Evolutionary conservation across 108 stramenopile species (phyloP).

Genomic region (Fistulifera solaris): DNA sequence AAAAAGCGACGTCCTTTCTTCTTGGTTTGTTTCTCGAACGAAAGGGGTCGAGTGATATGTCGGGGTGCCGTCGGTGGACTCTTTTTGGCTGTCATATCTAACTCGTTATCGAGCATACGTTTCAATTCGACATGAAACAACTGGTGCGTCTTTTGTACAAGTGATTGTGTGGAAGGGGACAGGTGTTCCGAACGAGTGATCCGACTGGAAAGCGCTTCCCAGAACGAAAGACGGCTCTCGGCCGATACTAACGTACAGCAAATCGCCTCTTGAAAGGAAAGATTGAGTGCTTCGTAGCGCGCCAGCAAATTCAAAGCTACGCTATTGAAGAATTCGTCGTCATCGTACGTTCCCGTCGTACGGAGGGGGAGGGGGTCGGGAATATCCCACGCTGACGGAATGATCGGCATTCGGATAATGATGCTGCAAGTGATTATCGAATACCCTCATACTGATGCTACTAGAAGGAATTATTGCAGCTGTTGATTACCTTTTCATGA

Average conservation of each 20-base stretch:
- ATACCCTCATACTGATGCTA: too few relatives aligned
- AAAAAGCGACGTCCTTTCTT: conserved; percentile 8
- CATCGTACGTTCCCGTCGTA: conserved; percentile 4
- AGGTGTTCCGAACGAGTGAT: conserved; percentile 5
- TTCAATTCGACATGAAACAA: conserved; percentile 4
- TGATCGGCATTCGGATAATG: too few relatives aligned
- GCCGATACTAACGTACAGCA: conserved; percentile 2
- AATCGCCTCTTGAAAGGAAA: conserved; percentile 5
- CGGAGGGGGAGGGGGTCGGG: not conserved
- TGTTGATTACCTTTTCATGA: too few relatives aligned
- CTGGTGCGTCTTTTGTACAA: conserved; percentile 1
- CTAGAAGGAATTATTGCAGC: too few relatives aligned
- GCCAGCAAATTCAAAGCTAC: conserved; percentile 11
- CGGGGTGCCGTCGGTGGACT: not conserved
- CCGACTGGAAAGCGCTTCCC: conserved; percentile 1
- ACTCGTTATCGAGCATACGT: conserved; percentile 3
- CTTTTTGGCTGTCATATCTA: not conserved
- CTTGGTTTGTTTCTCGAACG: not conserved
- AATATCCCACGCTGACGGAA: too few relatives aligned
- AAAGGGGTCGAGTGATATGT: not conserved
- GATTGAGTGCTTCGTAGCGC: not conserved
- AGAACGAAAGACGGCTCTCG: not conserved
- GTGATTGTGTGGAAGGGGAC: conserved; percentile 7
- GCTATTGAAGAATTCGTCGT: conserved; percentile 9
- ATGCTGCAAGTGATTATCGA: too few relatives aligned